Evolutionary conservation across 2,329 filamentous ascomycete species (phyloP).

Genomic region (Aspergillus transmontanensis): DNA sequence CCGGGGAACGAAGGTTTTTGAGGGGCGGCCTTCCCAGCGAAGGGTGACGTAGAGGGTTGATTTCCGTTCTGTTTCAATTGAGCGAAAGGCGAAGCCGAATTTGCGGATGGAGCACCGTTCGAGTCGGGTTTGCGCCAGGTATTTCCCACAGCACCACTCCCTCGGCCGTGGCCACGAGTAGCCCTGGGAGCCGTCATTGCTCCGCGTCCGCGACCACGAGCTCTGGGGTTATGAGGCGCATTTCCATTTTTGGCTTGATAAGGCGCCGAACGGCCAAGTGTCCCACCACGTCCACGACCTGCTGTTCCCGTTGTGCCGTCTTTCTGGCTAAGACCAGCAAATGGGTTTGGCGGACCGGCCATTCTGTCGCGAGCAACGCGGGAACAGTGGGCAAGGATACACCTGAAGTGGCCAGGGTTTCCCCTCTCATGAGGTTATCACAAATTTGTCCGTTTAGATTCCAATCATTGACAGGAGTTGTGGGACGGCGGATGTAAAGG

Average conservation of each 20-base stretch:
- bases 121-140: conserved; percentile 23
- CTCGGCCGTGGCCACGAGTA: conserved; percentile 25
- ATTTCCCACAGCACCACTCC: conserved; percentile 14
- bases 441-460: not conserved
- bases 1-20: conserved; percentile 26
- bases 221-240: conserved; percentile 18
- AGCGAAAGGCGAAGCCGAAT: conserved; percentile 28
- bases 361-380: conserved; percentile 32
- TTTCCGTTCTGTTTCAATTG: conserved; percentile 23
- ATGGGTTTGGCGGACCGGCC: conserved; percentile 34
- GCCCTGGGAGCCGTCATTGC: conserved; percentile 13
- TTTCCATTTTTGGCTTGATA: conserved; percentile 22
- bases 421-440: not conserved
- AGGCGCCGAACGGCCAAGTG: conserved; percentile 16
- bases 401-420: not conserved
- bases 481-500: not conserved
- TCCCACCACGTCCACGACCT: conserved; percentile 30
- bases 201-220: conserved; percentile 27
- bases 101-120: conserved; percentile 5
- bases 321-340: conserved; percentile 29
- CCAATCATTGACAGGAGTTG: not conserved
- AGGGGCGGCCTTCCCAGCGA: conserved; percentile 18
- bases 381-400: conserved; percentile 21
- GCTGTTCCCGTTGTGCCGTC: conserved; percentile 26
- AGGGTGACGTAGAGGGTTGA: conserved; percentile 17